phyloP scores from a whole-genome alignment of 805 yeast genomes.

The Candida nonsorbophila region DNA sequence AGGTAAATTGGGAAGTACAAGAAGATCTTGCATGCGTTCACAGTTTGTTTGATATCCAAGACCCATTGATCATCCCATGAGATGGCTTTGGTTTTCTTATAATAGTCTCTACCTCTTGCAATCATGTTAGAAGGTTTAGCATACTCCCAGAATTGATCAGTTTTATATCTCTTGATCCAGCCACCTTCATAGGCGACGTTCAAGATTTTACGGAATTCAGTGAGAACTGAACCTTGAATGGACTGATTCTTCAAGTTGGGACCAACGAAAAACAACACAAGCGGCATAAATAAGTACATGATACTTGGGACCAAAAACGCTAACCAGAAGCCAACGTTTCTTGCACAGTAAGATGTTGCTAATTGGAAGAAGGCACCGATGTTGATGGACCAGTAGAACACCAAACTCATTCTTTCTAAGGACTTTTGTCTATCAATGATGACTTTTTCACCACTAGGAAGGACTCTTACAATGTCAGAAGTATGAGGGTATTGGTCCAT shows the following conservation, averaged over 20 bases:
- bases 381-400: conserved; percentile 53
- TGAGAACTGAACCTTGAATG: conserved; percentile 45
- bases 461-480: conserved; percentile 52
- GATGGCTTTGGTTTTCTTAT: conserved; percentile 23
- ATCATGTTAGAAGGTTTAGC: conserved; percentile 42
- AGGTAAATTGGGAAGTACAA: conserved; percentile 33
- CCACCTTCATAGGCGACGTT: conserved; percentile 37
- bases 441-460: conserved; percentile 60
- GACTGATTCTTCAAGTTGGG: conserved; percentile 23
- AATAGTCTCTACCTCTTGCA: conserved; percentile 36
- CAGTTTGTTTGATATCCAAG: conserved; percentile 38
- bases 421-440: conserved; percentile 46
- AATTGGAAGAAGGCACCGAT: conserved; percentile 50
- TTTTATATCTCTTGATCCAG: conserved; percentile 35
- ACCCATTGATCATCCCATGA: conserved; percentile 45
- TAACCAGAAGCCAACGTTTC: conserved; percentile 50
- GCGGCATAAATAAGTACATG: conserved; percentile 25
- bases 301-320: conserved; percentile 46
- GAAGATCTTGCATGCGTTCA: conserved; percentile 42
- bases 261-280: conserved; percentile 20
- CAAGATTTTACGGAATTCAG: conserved; percentile 36
- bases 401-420: conserved; percentile 37
- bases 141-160: conserved; percentile 43
- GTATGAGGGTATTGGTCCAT: conserved; percentile 49
- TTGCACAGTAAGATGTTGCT: conserved; percentile 48